Base-by-base conservation (phyloP, 2,329 filamentous ascomycete genomes). In the Penicillium aurantiogriseum region DNA sequence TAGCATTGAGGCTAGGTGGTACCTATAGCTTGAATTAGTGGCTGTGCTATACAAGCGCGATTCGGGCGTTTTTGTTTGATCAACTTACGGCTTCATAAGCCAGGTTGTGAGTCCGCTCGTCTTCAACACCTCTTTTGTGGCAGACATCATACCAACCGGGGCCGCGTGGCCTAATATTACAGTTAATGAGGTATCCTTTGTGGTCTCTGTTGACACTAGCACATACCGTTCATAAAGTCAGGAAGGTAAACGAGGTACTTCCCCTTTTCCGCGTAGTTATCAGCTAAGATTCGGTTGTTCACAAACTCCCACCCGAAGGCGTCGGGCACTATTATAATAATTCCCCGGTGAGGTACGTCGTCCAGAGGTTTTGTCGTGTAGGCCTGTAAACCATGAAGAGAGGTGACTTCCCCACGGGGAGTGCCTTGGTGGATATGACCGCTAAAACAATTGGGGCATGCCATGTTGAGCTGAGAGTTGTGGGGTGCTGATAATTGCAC, bases 241-340 rank as follows among this genome's bases (percentile, higher is more conserved):
- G 83, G 83, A n/a, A 82, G 61, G 58, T 82, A 81, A 36, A 85
- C 81, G 9, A 70, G 72, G 64, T 78, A 84, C 15, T 73, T 71
- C 5, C 78, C 78, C 63, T 79, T 80, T 57, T 76, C 74, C n/a
- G 82, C 82, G 62, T 83, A 84, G 42, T 71, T 69, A 63, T 86
- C 83, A 5, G 81, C 82, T 35, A 85, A 68, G 6, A 84, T 68
- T 38, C 80, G 76, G 51, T 77, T 78, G 68, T 85, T 85, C 23
- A 78, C 69, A 60, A 85, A 80, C 2, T 76, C 73, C 77, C 81
- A 82, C 17, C 83, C 83, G 62, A 85, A 85, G 0, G 79, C 79
- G 64, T 85, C 83, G 0, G 83, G 76, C 33, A 86, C 75, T 49
- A 85, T 75, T 42, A 85, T 79, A 10, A 85, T 70, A 57, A 83